A percentile compares a stretch with the other conserved stretches of the same genome.
Conservation (phyloP, 352 stramenopile genomes). For the Phytophthora sp. region DNA sequence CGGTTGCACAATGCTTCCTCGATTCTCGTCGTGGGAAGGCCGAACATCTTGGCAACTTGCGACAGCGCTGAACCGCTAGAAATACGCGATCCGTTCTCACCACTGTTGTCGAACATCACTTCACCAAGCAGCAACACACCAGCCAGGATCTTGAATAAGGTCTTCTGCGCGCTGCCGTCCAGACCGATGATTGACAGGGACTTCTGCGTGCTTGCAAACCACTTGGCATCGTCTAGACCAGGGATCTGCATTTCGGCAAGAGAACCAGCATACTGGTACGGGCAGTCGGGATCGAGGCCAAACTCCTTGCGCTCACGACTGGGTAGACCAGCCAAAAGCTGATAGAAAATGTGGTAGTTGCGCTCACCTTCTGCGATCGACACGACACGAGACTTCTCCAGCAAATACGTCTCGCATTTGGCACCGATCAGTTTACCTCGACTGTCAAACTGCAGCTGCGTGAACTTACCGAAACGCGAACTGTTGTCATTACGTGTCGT, state of each 20-base stretch:
- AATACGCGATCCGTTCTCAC: conserved; percentile 78
- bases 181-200: conserved; percentile 85
- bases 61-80: conserved; percentile 65
- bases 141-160: conserved; percentile 85
- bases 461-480: conserved; percentile 92
- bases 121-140: conserved; percentile 97
- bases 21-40: conserved; percentile 86
- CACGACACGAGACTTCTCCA: conserved; percentile 96
- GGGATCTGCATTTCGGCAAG: conserved; percentile 84
- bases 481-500: conserved; percentile 94
- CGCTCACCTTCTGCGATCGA: conserved; percentile 95
- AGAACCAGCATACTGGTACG: conserved; percentile 79
- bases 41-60: conserved; percentile 90
- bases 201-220: conserved; percentile 78
- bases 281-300: conserved; percentile 63
- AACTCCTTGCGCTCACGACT: conserved; percentile 60
- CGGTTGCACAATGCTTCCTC: conserved; percentile 93
- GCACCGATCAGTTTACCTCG: conserved; percentile 82
- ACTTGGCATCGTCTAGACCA: conserved; percentile 86
- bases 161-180: conserved; percentile 54
- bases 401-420: conserved; percentile 94
- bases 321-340: conserved; percentile 83
- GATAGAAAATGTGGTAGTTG: conserved; percentile 99
- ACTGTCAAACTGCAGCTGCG: conserved; percentile 87
- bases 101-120: conserved; percentile 88